These are phyloP conservation scores for Zymoseptoria passerinii DNA, from an alignment of 2,329 filamentous ascomycete genomes.

Conservation along the genomic window DNA sequence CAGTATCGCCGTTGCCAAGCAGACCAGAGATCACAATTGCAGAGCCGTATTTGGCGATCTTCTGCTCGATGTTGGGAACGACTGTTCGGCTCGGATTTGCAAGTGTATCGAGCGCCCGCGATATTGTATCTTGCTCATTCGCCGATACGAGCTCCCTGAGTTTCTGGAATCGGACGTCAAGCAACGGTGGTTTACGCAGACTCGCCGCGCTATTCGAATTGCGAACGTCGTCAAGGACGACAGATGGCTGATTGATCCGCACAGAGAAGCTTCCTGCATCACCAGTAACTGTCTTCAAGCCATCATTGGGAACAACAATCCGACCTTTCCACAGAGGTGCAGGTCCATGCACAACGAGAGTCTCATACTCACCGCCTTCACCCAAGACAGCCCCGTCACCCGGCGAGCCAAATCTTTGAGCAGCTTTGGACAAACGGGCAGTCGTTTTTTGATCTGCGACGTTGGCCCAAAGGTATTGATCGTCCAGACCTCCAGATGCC, in stretches of 20 bases:
- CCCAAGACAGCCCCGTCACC: conserved; percentile 67
- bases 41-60: neutral
- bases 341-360: conserved; percentile 76
- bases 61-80: neutral
- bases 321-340: conserved; percentile 59
- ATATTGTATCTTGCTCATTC: neutral
- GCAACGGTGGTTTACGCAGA: conserved; percentile 53
- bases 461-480: conserved; percentile 70
- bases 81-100: neutral
- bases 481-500: conserved; percentile 79
- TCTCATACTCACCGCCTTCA: conserved; percentile 95
- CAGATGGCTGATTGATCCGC: conserved; percentile 50
- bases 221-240: conserved; percentile 23
- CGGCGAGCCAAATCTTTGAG: conserved; percentile 59
- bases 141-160: neutral
- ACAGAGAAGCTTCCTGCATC: conserved; percentile 74
- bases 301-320: conserved; percentile 53
- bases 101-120: neutral
- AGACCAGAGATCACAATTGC: conserved; percentile 26
- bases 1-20: conserved; percentile 28
- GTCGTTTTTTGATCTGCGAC: conserved; percentile 52
- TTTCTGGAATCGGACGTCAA: conserved; percentile 55
- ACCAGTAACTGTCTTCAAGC: conserved; percentile 50
- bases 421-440: conserved; percentile 43
- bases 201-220: conserved; percentile 1